These are phyloP conservation scores for Gossypium arboreum DNA, from an alignment of 345 rosid genomes.

Conservation along the genomic window DNA sequence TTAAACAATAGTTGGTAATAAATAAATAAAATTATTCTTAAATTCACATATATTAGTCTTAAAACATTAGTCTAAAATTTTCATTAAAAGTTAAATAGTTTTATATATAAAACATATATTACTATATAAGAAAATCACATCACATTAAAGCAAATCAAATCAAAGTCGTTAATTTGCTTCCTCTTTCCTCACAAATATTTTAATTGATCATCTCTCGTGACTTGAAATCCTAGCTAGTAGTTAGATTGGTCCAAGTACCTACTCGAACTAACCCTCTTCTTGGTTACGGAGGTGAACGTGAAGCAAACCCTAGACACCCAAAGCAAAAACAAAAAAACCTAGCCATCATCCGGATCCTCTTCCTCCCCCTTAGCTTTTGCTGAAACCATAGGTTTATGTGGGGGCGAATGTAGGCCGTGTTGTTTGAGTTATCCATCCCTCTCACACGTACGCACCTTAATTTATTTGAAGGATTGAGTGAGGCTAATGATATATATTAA, in stretches of 20 bases:
- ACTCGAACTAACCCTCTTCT: not conserved
- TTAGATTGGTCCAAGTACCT: not conserved
- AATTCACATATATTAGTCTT: no score
- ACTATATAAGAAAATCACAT: no score
- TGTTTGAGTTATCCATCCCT: not conserved
- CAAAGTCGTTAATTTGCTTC: no score
- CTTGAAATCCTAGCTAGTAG: not conserved
- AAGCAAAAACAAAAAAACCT: not conserved
- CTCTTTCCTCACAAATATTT: no score
- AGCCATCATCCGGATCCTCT: not conserved
- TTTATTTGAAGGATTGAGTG: not conserved
- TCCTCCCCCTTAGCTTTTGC: not conserved
- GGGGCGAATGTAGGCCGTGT: not conserved
- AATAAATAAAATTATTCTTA: no score
- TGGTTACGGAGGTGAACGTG: not conserved
- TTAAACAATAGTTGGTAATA: no score
- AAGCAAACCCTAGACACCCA: not conserved
- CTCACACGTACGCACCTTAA: not conserved
- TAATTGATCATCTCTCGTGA: no score
- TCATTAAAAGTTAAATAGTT: no score
- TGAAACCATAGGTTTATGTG: not conserved
- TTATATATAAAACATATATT: no score
- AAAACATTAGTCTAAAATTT: no score
- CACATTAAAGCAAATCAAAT: no score
- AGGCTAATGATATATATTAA: slow-evolving; percentile 2